These are phyloP conservation scores for Larix sibirica DNA, from an alignment of 83 land plant species.

Conservation along the genomic window DNA sequence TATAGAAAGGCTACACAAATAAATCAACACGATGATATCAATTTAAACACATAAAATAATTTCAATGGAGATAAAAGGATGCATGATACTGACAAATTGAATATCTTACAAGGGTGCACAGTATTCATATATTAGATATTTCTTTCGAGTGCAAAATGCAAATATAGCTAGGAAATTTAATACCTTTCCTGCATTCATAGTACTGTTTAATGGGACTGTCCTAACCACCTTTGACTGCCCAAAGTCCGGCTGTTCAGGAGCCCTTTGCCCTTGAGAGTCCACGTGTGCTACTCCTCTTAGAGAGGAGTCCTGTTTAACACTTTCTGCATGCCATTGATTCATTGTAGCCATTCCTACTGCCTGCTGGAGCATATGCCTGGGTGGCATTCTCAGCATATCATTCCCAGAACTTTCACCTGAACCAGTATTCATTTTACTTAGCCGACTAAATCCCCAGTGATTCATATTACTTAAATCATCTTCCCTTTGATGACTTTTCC, in stretches of 20 bases:
- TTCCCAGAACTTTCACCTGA: slow-evolving; percentile 2
- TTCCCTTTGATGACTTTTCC: slow-evolving; percentile 7
- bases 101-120: slow-evolving; percentile 4
- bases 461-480: slow-evolving; percentile 6
- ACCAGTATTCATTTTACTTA: slow-evolving; percentile 4
- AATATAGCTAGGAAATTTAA: background rate
- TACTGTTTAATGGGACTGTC: slow-evolving; percentile 8
- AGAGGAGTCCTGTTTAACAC: background rate
- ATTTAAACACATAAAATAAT: too few relatives aligned
- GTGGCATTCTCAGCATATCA: slow-evolving; percentile 1
- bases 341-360: background rate
- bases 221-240: slow-evolving; percentile 23
- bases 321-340: slow-evolving; percentile 16
- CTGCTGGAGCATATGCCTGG: slow-evolving; percentile 3
- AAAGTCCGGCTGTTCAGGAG: slow-evolving; percentile 21
- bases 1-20: background rate
- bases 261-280: slow-evolving; percentile 5
- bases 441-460: slow-evolving; percentile 10
- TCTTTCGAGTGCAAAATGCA: background rate
- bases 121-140: background rate
- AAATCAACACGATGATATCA: background rate
- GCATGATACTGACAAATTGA: background rate
- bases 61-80: background rate
- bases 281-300: background rate
- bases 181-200: slow-evolving; percentile 32